phyloP scores from a whole-genome alignment of 148 eudicot species.

The Fagopyrum homotropicum region DNA sequence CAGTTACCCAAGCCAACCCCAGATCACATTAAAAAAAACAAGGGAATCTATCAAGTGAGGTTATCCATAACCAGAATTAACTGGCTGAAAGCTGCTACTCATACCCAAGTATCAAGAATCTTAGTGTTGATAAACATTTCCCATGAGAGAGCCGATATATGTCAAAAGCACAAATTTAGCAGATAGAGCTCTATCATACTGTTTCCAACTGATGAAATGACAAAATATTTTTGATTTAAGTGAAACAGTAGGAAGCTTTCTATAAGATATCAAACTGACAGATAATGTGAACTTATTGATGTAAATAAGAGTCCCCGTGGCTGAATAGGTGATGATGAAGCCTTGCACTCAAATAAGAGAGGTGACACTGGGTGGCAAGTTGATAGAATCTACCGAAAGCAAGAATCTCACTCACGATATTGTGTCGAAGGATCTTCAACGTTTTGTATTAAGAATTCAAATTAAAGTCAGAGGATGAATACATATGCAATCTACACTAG shows the following conservation, averaged over 20 bases:
- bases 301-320: neutral
- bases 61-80: neutral
- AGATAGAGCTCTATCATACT: neutral
- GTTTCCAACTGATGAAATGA: neutral
- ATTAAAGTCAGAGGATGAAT: too few relatives aligned
- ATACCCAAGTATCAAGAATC: neutral
- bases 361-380: neutral
- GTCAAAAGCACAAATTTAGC: neutral
- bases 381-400: too few relatives aligned
- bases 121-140: neutral
- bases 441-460: too few relatives aligned
- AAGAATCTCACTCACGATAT: too few relatives aligned
- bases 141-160: neutral
- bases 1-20: constrained; percentile 3
- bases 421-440: too few relatives aligned
- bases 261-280: neutral
- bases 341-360: neutral
- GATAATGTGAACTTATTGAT: neutral
- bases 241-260: neutral
- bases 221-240: neutral
- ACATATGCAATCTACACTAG: too few relatives aligned
- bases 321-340: neutral
- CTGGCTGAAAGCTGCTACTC: neutral
- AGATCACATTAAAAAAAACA: neutral
- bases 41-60: neutral